Evolutionary conservation across 106 monocot genomes (phyloP).

Genomic region (Dendrobium catenatum): DNA sequence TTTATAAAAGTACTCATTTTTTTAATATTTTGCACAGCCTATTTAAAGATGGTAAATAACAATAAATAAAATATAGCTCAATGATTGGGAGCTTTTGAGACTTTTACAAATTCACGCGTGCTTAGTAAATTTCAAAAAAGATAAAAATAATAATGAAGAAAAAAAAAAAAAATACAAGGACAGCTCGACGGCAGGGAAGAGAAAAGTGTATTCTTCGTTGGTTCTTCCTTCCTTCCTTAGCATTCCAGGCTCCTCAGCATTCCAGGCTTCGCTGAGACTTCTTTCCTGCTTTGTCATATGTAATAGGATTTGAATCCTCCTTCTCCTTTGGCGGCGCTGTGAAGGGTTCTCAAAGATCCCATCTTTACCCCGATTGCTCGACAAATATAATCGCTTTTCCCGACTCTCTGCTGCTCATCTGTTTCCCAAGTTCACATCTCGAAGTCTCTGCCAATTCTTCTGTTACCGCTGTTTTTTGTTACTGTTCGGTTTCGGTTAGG

Average conservation of each 20-base stretch:
- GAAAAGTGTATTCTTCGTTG: background rate
- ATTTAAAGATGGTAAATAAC: no score
- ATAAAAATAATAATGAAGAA: no score
- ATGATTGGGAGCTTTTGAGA: no score
- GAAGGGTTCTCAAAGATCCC: background rate
- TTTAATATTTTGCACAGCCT: no score
- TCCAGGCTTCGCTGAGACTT: conserved; percentile 2
- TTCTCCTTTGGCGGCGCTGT: background rate
- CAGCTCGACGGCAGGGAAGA: background rate
- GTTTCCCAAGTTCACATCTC: background rate
- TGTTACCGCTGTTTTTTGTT: background rate
- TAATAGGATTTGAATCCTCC: conserved; percentile 6
- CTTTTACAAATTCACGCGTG: no score
- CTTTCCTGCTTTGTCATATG: background rate
- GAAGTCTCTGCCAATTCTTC: background rate
- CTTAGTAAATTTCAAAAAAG: no score
- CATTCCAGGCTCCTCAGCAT: background rate
- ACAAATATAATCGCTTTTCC: background rate
- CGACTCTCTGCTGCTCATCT: background rate
- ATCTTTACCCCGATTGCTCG: background rate
- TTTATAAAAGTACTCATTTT: no score
- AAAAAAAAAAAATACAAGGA: background rate
- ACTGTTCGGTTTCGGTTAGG: background rate
- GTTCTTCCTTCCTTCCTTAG: background rate
- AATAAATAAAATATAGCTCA: no score